These are phyloP conservation scores for Marasmius fiardii DNA, from an alignment of 1,284 basidiomycete genomes.

Conservation along the genomic window DNA sequence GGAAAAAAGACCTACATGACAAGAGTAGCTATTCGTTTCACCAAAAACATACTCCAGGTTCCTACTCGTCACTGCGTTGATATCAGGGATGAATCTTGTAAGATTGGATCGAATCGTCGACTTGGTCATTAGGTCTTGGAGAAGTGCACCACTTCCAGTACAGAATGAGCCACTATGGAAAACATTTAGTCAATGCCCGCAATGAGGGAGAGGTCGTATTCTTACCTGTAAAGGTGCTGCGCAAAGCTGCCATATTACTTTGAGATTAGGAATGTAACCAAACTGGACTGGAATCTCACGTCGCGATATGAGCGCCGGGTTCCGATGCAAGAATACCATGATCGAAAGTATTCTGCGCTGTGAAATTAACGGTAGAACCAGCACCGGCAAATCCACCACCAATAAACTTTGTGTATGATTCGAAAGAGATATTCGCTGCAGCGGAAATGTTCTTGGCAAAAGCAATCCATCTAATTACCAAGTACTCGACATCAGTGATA, in stretches of 20 bases:
- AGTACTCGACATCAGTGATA: background rate
- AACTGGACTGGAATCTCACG: constrained; percentile 22
- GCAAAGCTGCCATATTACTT: constrained; percentile 42
- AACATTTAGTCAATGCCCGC: background rate
- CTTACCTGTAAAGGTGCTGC: constrained; percentile 51
- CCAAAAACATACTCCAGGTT: constrained; percentile 60
- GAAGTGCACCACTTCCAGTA: constrained; percentile 40
- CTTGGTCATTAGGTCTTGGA: constrained; percentile 63
- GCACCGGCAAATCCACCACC: constrained; percentile 53
- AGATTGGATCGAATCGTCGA: constrained; percentile 56
- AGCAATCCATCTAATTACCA: constrained; percentile 7
- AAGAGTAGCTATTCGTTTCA: constrained; percentile 51
- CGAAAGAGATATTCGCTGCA: constrained; percentile 2
- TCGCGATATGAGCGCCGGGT: constrained; percentile 38
- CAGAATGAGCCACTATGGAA: constrained; percentile 45
- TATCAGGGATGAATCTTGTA: constrained; percentile 45
- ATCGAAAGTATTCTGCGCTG: constrained; percentile 49
- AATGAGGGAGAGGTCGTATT: background rate
- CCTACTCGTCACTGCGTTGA: constrained; percentile 39
- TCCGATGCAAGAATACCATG: constrained; percentile 36
- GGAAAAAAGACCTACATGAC: constrained; percentile 41
- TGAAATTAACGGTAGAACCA: constrained; percentile 44
- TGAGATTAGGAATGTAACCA: constrained; percentile 13
- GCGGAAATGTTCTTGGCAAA: constrained; percentile 13
- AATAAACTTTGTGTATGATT: constrained; percentile 39